Conservation (phyloP, 179 eudicot species). For the Beta corolliflora region DNA sequence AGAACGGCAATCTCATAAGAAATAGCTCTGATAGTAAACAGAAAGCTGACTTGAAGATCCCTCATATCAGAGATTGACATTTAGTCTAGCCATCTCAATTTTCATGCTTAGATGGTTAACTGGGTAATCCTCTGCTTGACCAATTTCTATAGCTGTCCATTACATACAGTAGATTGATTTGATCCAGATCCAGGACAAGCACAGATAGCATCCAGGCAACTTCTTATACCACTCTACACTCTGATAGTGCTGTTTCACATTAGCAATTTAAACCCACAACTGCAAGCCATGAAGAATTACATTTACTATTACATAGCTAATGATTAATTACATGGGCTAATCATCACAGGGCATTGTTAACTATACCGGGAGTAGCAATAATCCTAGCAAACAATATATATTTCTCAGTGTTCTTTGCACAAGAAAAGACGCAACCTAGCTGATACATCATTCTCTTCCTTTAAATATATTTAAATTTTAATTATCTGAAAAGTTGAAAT, state of each 20-base stretch:
- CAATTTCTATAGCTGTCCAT: background rate
- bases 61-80: background rate
- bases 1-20: background rate
- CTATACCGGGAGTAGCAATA: too few relatives aligned
- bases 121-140: background rate
- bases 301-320: background rate
- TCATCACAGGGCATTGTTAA: background rate
- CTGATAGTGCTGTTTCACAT: background rate
- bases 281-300: background rate
- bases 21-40: background rate
- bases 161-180: background rate
- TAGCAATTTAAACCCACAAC: background rate
- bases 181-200: background rate
- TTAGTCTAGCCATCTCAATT: background rate
- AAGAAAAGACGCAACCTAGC: too few relatives aligned
- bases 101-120: background rate
- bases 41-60: background rate
- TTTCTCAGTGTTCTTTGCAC: too few relatives aligned
- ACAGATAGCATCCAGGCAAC: background rate
- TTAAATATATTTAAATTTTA: too few relatives aligned
- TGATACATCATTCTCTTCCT: too few relatives aligned
- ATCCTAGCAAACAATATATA: background rate
- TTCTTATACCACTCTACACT: background rate
- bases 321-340: background rate
- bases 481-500: too few relatives aligned